Evolutionary conservation across 2,329 filamentous ascomycete genomes (phyloP), one percentile per base, ranked within the genome.

Genomic region (Phialemoniopsis sp.): DNA sequence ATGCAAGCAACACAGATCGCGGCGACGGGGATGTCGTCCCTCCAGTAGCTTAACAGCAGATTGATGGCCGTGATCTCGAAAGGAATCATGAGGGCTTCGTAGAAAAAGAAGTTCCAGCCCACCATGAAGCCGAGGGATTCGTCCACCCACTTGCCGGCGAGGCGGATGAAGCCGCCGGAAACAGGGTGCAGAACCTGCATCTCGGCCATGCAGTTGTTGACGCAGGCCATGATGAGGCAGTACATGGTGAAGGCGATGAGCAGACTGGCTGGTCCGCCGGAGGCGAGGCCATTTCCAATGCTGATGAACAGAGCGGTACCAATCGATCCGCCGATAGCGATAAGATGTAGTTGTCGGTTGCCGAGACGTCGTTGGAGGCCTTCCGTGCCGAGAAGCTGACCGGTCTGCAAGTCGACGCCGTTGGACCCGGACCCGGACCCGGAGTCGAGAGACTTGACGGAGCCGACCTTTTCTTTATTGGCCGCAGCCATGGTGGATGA

Each of bases 181-280:
- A 85, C 70, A 17, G 81, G 80, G 68, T 80, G 78, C 45, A 73
- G 74, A 29, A 70, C 68, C 21, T 66, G 72, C 80, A 85, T 84
- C 56, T 85, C 80, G 8, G 80, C 80, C 43, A 82, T 67, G 45
- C 70, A 72, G 53, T 82, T 84, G 67, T 82, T 84, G 53, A 84
- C 74, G 34, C 80, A 62, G 17, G 65, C 79, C 43, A 84, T 66
- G 39, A 82, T 52, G 50, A 64, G 55, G 29, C 66, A 67, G 54
- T 83, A 81, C 32, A 79, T 46, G 28, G 67, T 64, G 53, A 77
- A 85, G 29, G 75, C 78, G 41, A 85, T 54, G 44, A 85, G 66
- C 31, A 84, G 60, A 41, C 68, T 73, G 34, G 60, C 63, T 3
- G 67, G 66, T 15, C 67, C 67, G 19, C 66, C 67, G n/a, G 49